Base-by-base conservation (phyloP, 768 basidiomycete genomes). In the Naganishia onofrii region DNA sequence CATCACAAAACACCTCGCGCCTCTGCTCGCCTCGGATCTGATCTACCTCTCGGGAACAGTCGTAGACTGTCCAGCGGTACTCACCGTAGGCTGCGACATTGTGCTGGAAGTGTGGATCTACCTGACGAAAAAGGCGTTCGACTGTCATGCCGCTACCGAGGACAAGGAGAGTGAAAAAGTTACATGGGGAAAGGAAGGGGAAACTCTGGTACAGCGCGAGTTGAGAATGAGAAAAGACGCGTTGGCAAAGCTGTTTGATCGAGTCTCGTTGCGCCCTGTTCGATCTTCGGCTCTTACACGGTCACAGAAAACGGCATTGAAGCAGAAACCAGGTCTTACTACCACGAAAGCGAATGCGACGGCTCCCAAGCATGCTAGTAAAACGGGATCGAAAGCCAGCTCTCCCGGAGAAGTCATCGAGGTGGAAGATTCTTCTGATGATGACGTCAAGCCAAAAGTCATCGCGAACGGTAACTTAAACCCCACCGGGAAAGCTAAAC, bases 191-290 rank as follows among this genome's bases (percentile, higher is more conserved):
- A 90, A 92, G 77, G 90, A 90, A 2, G 83, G 87, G 64, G 93
- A 95, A 78, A 93, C 91, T 0, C 83, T 83, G 5, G 87, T 88
- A 70, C 93, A 96, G 81, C 88, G 87, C 73, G 82, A 82, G n/a
- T 84, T 96, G 60, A 85, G 92, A 51, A 89, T 89, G 79, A 84
- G 93, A 44, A 96, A 95, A 78, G 82, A 83, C 46, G 87, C 92
- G 0, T 83, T 95, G 42, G 81, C 89, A 2, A 83, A 85, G 65
- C 81, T 97, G 34, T 94, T 97, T 76, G 77, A 74, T 42, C 72
- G 76, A 34, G 82, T 93, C 60, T 87, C 86, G 56, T 82, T 96
- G 67, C 88, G 86, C 63, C 91, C 93, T 1, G 54, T 80, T n/a
- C 72, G 74, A 12, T 76, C 75, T 4, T 77, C 76, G 54, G 79